These are phyloP conservation scores for Aciculoconidium aculeatum DNA, from an alignment of 805 yeast species.

Conservation along the genomic window DNA sequence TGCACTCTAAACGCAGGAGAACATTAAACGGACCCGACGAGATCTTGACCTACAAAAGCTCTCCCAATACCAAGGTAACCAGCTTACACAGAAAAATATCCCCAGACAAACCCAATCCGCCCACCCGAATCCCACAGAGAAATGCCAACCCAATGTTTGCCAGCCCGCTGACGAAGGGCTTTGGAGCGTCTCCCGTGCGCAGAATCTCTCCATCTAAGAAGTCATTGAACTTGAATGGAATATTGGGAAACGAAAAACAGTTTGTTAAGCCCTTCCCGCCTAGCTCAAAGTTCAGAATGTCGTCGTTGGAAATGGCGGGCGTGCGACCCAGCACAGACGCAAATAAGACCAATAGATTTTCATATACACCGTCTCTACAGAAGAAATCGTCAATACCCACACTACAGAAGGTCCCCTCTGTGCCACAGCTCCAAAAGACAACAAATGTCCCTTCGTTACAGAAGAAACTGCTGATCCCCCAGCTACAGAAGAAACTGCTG, in stretches of 20 bases:
- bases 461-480: slow-evolving; percentile 5
- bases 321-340: slow-evolving; percentile 7
- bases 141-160: background rate
- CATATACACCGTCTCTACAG: slow-evolving; percentile 2
- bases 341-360: background rate
- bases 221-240: slow-evolving; percentile 29
- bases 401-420: slow-evolving; percentile 10
- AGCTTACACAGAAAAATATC: background rate
- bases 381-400: slow-evolving; percentile 9
- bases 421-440: slow-evolving; percentile 10
- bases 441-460: background rate
- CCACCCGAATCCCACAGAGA: slow-evolving; percentile 1
- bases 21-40: slow-evolving; percentile 40
- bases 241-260: slow-evolving; percentile 16
- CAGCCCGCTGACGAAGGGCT: slow-evolving; percentile 4
- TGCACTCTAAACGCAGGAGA: slow-evolving; percentile 27
- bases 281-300: slow-evolving; percentile 17
- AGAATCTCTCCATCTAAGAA: slow-evolving; percentile 38
- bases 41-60: slow-evolving; percentile 7
- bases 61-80: slow-evolving; percentile 3
- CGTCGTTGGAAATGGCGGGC: slow-evolving; percentile 34
- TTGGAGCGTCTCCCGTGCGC: slow-evolving; percentile 15
- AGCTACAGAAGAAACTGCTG: slow-evolving; percentile 14
- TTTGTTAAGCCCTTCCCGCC: slow-evolving; percentile 24
- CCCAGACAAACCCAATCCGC: background rate